Conservation (phyloP, 2,329 filamentous ascomycete genomes). For the Venturia effusa region DNA sequence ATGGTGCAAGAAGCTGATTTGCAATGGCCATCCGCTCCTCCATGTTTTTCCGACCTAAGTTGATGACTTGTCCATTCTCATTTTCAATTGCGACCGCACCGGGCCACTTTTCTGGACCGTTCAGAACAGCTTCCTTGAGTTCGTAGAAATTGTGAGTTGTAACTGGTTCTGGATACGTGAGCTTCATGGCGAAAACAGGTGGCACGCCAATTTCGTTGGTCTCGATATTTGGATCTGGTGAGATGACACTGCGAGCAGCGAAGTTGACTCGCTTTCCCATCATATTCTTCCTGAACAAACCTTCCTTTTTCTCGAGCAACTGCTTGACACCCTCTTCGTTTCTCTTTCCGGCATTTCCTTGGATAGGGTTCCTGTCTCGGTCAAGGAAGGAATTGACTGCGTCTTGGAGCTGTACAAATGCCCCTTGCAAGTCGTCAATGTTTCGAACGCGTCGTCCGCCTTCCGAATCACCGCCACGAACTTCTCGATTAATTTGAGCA, state of each 20-base stretch:
- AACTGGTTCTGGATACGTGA: constrained; percentile 94
- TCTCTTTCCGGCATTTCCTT: constrained; percentile 63
- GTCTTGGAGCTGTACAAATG: constrained; percentile 78
- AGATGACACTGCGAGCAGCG: constrained; percentile 93
- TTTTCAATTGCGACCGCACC: constrained; percentile 92
- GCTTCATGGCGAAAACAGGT: constrained; percentile 90
- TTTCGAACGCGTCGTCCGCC: constrained; percentile 43
- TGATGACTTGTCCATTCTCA: constrained; percentile 85
- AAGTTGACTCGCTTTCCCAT: constrained; percentile 99
- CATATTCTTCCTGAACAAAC: constrained; percentile 98
- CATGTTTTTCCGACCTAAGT: constrained; percentile 71
- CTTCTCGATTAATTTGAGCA: constrained; percentile 61
- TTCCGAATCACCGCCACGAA: constrained; percentile 39
- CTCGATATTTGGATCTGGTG: constrained; percentile 95
- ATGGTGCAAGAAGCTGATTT: constrained; percentile 83
- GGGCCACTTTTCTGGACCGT: constrained; percentile 87
- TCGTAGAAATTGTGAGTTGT: constrained; percentile 96
- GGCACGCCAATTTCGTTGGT: constrained; percentile 98
- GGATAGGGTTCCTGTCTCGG: constrained; percentile 71
- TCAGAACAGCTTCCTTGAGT: constrained; percentile 90
- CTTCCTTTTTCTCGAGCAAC: constrained; percentile 96
- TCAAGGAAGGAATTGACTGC: constrained; percentile 89
- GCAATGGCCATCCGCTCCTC: constrained; percentile 85
- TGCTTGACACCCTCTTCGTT: constrained; percentile 96
- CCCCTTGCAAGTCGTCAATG: constrained; percentile 67